A percentile compares a stretch with the other conserved stretches of the same genome.
phyloP scores from a whole-genome alignment of 2,329 filamentous ascomycete genomes.

The Sporothrix schenckii region DNA sequence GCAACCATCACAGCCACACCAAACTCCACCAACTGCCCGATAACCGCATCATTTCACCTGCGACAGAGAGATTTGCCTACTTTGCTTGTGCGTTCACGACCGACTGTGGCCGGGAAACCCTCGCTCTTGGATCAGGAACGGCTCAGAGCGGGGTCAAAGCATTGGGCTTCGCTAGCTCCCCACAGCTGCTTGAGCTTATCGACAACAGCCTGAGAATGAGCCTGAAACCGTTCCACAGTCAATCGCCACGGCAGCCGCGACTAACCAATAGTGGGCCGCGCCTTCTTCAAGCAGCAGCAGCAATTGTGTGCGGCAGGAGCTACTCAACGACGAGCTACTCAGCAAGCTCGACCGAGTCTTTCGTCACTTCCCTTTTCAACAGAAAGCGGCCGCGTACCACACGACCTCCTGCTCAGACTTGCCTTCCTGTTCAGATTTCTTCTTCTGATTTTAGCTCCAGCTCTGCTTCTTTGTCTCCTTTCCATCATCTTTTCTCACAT shows the following conservation, averaged over 20 bases:
- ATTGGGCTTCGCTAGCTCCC: conserved; percentile 6
- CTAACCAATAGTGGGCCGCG: conserved; percentile 7
- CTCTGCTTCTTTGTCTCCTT: neutral
- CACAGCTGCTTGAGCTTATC: conserved; percentile 1
- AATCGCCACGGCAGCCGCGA: conserved; percentile 21
- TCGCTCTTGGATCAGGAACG: conserved; percentile 10
- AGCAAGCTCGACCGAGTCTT: conserved; percentile 10
- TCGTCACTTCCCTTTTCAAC: conserved; percentile 13
- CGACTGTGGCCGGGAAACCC: neutral
- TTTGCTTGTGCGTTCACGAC: neutral
- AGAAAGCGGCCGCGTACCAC: conserved; percentile 6
- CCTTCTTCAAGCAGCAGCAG: neutral
- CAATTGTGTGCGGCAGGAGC: conserved; percentile 13
- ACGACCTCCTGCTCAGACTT: neutral
- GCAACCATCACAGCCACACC: neutral
- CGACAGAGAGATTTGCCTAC: neutral
- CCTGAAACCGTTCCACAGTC: conserved; percentile 1
- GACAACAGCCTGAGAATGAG: neutral
- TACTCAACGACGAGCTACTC: conserved; percentile 2
- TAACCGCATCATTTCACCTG: no score
- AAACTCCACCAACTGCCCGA: neutral
- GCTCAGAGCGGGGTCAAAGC: conserved; percentile 12
- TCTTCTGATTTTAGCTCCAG: conserved; percentile 15
- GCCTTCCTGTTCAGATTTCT: conserved; percentile 7
- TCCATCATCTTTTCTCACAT: neutral